Evolutionary conservation across 352 stramenopile species (phyloP), one percentile per base, ranked within the genome.

Genomic region (Globisporangium nunn): DNA sequence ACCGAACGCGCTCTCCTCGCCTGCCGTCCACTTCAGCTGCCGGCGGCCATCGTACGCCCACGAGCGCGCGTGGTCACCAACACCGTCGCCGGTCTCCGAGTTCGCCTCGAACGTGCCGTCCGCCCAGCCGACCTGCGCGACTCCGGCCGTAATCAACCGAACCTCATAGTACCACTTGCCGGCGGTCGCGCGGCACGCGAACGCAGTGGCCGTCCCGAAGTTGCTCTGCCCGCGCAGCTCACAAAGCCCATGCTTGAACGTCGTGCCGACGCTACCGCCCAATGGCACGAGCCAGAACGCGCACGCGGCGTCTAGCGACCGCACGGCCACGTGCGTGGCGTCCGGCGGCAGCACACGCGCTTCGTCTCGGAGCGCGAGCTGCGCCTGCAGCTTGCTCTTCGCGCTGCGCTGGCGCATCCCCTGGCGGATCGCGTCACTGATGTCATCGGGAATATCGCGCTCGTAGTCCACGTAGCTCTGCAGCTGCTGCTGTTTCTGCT

Each of bases 111-210:
- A 96, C 3, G 74, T 74, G 8, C 65, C 75, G 59, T 95, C 85
- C 7, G 88, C 86, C 92, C 91, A 97, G n/a, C 92, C 92, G 52
- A 98, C 63, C 64, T 98, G 92, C 51, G 96, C 88, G 12, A 97
- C 72, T 17, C 88, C 91, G 62, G 81, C 81, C 7, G 88, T 95
- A 37, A 96, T 60, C 11, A 98, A 70, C 30, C 81, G 80, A 15
- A 97, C 91, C 58, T 98, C 91, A 64, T 95, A 97, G 61, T 97
- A 96, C 80, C 81, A 92, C 67, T 88, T 88, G 17, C 85, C 85
- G 11, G 55, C 58, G 6, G 70, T 75, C 54, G 88, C 52, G 1
- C 58, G 55, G 30, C 78, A 83, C 30, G 55, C 74, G 45, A 58
- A 58, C n/a, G 73, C 77, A 4, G 78, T 75, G 3, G 81, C 82